Base-by-base conservation (phyloP, 805 yeast genomes). In the Metschnikowia peoriensis region DNA sequence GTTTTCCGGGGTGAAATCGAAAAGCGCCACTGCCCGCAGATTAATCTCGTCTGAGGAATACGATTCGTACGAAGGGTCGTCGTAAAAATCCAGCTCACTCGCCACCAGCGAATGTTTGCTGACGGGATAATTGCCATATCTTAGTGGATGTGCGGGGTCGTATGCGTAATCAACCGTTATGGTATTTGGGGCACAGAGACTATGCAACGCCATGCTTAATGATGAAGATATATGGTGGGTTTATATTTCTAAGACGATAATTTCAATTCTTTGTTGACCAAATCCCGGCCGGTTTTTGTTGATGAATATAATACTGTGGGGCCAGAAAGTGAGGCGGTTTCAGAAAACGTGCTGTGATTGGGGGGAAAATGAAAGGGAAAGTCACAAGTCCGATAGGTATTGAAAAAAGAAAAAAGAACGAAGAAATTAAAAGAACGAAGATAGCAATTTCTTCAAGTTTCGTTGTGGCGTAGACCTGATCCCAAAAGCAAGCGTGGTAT, bases 1-100 rank as follows among this genome's bases (percentile, higher is more conserved):
- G 67, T 94, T 94, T 66, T 94, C 98, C 0, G 98, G 97, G 41
- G 73, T 79, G 65, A 94, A 94, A 61, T 92, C 93, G 66, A 90
- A 94, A 44, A 94, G 67, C 0, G 97, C 97, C 28, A 91, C 75
- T 0, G 98, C 99, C 51, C 81, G 76, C 53, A 76, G 65, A 61
- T 76, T 73, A 58, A 76, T 70, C 51, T 72, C 78, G 41, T 69
- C 73, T 41, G 66, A 54, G 28, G 66, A 55, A 27, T 53, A 57
- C 22, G 50, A 29, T 28, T 48, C 46, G 40, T 47, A 48, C 28
- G 28, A 46, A 4, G 51, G 50, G 27, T 52, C 54, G 22, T 52
- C 60, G 34, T 45, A 52, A 15, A 48, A 54, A 12, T 56, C 53
- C 14, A 46, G 48, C 6, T 50, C 59, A 17, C 49, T 47, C 12